phyloP scores from a whole-genome alignment of 495 filamentous ascomycete species.

The Podospora tetraspora region DNA sequence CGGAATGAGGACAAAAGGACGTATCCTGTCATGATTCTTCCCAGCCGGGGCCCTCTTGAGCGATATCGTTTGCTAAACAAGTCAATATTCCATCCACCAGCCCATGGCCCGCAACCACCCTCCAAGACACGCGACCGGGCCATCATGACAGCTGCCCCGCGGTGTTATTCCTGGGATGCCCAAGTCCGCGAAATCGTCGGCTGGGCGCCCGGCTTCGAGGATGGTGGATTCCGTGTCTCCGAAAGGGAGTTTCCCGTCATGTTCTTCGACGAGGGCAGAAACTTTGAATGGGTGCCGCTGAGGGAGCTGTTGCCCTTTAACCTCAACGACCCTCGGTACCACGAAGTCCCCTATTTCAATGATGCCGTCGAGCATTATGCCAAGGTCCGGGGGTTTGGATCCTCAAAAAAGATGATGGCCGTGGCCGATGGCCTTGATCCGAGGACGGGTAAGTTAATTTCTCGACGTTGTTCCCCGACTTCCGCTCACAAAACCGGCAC shows the following conservation, averaged over 20 bases:
- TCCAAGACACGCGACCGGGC: neutral
- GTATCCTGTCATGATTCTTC: constrained; percentile 39
- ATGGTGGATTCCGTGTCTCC: constrained; percentile 29
- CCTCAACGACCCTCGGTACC: neutral
- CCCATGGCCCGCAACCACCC: neutral
- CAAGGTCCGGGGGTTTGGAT: neutral
- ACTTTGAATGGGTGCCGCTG: constrained; percentile 5
- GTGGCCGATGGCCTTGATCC: neutral
- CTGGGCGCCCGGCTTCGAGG: constrained; percentile 39
- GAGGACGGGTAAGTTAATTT: neutral
- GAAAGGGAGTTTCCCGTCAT: constrained; percentile 41
- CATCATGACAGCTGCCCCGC: constrained; percentile 18
- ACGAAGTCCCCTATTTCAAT: neutral
- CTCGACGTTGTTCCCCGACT: neutral
- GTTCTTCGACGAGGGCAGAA: constrained; percentile 34
- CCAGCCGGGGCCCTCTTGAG: constrained; percentile 16
- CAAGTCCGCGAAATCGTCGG: constrained; percentile 25
- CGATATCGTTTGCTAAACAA: neutral
- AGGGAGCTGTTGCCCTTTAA: neutral
- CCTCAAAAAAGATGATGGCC: neutral
- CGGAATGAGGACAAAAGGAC: constrained; percentile 27
- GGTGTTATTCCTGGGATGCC: constrained; percentile 31
- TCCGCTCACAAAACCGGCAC: neutral
- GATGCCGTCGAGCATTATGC: neutral
- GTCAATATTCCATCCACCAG: neutral